A percentile compares a stretch with the other conserved stretches of the same genome.
Evolutionary conservation across 83 land plant genomes (phyloP).

Genomic region (Thuja plicata): DNA sequence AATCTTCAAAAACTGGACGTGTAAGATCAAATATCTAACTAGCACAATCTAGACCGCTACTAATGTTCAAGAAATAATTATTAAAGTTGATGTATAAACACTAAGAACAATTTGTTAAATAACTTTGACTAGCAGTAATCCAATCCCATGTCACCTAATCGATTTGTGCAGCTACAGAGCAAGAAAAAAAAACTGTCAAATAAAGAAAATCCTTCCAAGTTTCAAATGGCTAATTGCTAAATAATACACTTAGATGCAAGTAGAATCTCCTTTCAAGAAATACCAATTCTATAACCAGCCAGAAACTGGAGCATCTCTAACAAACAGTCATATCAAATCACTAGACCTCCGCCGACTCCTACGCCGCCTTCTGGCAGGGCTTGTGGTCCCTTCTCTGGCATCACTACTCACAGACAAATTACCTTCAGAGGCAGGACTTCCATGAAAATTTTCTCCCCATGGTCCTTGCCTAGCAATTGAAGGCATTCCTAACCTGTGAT

Average conservation of each 20-base stretch:
- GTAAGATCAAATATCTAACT: neutral
- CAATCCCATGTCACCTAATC: neutral
- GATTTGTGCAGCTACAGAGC: neutral
- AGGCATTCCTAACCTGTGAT: conserved; percentile 16
- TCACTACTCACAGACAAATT: conserved; percentile 15
- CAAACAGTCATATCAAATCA: conserved; percentile 6
- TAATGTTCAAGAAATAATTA: neutral
- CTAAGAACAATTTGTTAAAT: neutral
- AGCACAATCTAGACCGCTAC: neutral
- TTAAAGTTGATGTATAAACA: neutral
- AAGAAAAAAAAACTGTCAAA: neutral
- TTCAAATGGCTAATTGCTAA: neutral
- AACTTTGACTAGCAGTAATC: neutral
- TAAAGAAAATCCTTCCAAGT: neutral
- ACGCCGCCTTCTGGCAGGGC: conserved; percentile 14
- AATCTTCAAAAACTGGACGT: neutral
- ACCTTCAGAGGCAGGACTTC: conserved; percentile 16
- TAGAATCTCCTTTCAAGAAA: neutral
- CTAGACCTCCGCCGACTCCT: conserved; percentile 22
- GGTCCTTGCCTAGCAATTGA: conserved; percentile 8
- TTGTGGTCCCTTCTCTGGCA: conserved; percentile 18
- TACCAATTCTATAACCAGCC: neutral
- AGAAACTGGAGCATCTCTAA: conserved; percentile 4
- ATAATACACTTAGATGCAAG: conserved; percentile 10
- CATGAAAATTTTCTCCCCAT: conserved; percentile 16